Evolutionary conservation across 2,329 filamentous ascomycete species (phyloP), one percentile per base, ranked within the genome.

Genomic region (Drechslera avenae): DNA sequence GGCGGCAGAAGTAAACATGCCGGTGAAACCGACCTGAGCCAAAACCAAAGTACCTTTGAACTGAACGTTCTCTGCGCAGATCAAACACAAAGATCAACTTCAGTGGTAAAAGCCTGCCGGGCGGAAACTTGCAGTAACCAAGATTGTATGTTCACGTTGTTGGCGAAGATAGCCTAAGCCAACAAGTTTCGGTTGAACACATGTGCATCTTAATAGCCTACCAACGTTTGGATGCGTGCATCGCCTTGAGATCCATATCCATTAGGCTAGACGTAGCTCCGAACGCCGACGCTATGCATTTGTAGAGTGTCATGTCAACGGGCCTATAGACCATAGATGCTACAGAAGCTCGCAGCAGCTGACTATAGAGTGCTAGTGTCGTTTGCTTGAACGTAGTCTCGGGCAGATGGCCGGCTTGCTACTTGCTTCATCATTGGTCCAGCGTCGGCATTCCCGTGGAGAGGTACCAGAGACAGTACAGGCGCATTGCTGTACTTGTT

Each of bases 401-500:
- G 21, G 28, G 35, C 17, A 32, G 44, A 39, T 32, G 12, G 19
- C 14, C 14, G 19, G 12, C 19, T 31, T 37, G 43, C 43, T 26
- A 21, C 23, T 35, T 26, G 21, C 43, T 17, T 35, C 19, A 23
- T n/a, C 26, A 32, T 14, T 30, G 21, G 5, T 23, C 33, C 13
- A 30, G n/a, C 34, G 18, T 18, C 18, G 19, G 21, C 23, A 45
- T n/a, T n/a, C 23, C 7, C 6, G 7, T 21, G 19, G 23, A 28
- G 26, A 28, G 26, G 3, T 28, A 28, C 9, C 12, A 9, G 9
- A 34, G 2, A 34, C 5, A 34, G 32, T 34, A 34, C 26, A 14
- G 13, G 23, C 12, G 34, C 43, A 28, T 21, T 35, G 19, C 40
- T 10, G 26, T 13, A 28, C 26, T 14, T 14, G 26, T 28, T 73